These are phyloP conservation scores for Groenewaldozyma auringiensis DNA, from an alignment of 1,139 yeast genomes.

Conservation along the genomic window DNA sequence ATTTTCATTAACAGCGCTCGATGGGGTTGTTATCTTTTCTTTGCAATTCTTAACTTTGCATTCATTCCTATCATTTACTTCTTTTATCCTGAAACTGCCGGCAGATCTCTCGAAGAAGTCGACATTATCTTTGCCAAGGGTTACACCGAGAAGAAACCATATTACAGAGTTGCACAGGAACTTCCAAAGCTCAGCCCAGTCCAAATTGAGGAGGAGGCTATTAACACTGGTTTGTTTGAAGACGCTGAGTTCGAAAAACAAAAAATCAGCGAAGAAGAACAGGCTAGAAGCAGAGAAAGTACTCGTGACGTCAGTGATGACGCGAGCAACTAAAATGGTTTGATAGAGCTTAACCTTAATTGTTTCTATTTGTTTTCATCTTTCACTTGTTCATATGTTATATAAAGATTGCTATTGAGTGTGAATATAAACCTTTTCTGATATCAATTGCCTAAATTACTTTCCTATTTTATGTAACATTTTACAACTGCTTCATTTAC, in stretches of 20 bases:
- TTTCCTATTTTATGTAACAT: too few relatives aligned
- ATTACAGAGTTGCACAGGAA: constrained; percentile 24
- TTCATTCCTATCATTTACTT: constrained; percentile 59
- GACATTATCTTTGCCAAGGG: constrained; percentile 46
- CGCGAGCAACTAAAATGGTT: not conserved
- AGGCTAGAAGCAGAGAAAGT: constrained; percentile 3
- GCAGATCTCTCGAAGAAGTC: constrained; percentile 54
- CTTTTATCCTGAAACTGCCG: constrained; percentile 62
- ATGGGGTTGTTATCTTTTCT: constrained; percentile 42
- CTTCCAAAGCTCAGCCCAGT: constrained; percentile 25
- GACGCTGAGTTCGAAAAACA: constrained; percentile 10
- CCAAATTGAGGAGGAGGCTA: constrained; percentile 25
- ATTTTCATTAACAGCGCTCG: constrained; percentile 38
- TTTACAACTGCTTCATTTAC: too few relatives aligned
- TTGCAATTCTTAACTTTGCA: constrained; percentile 45
- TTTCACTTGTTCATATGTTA: too few relatives aligned
- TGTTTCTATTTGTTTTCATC: too few relatives aligned
- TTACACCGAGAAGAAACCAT: constrained; percentile 23
- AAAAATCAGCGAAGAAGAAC: not conserved
- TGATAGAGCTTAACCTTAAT: not conserved
- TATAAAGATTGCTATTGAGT: too few relatives aligned
- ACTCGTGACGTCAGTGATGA: not conserved
- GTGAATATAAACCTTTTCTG: too few relatives aligned
- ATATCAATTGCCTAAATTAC: too few relatives aligned
- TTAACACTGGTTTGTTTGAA: constrained; percentile 23